Percentiles rank a stretch among this genome's conserved stretches.
These are phyloP conservation scores for Endotrypanum monterogeii DNA, from an alignment of 208 protist species.

Conservation along the genomic window DNA sequence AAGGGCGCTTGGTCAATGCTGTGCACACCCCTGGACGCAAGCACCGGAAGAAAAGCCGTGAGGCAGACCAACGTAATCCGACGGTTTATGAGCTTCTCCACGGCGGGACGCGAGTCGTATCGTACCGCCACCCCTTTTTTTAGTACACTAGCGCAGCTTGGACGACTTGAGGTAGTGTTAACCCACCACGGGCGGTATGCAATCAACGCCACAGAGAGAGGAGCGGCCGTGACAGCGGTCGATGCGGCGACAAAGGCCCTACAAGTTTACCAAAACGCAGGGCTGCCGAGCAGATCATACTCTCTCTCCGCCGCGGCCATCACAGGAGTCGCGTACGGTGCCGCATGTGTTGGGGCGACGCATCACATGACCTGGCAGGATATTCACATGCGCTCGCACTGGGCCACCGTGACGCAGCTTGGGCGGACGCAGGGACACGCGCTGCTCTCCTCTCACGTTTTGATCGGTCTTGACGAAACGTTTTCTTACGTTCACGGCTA, in stretches of 20 bases:
- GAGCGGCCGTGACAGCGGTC: background rate
- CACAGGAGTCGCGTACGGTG: slow-evolving; percentile 34
- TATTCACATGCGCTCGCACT: slow-evolving; percentile 52
- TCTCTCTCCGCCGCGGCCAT: slow-evolving; percentile 47
- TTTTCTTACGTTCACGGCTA: slow-evolving; percentile 78
- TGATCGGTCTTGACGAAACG: slow-evolving; percentile 64
- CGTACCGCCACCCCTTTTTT: slow-evolving; percentile 56
- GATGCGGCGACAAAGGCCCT: background rate
- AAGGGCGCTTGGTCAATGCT: slow-evolving; percentile 1
- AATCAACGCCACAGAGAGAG: slow-evolving; percentile 16
- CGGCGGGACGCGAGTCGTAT: slow-evolving; percentile 11
- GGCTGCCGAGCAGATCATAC: slow-evolving; percentile 38
- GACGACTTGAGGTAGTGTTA: slow-evolving; percentile 42
- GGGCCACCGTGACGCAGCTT: slow-evolving; percentile 40
- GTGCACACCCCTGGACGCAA: slow-evolving; percentile 24
- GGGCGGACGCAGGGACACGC: slow-evolving; percentile 36
- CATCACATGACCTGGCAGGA: slow-evolving; percentile 71
- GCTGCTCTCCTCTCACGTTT: slow-evolving; percentile 39
- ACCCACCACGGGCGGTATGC: slow-evolving; percentile 11
- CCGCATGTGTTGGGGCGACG: slow-evolving; percentile 41
- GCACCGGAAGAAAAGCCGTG: slow-evolving; percentile 15
- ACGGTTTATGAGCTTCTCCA: background rate
- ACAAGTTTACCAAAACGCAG: slow-evolving; percentile 37
- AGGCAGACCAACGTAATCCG: background rate
- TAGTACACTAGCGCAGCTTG: slow-evolving; percentile 30